A percentile compares a stretch with the other conserved stretches of the same genome.
These are phyloP conservation scores for Candida freyschussii DNA, from an alignment of 1,139 yeast species.

Conservation along the genomic window DNA sequence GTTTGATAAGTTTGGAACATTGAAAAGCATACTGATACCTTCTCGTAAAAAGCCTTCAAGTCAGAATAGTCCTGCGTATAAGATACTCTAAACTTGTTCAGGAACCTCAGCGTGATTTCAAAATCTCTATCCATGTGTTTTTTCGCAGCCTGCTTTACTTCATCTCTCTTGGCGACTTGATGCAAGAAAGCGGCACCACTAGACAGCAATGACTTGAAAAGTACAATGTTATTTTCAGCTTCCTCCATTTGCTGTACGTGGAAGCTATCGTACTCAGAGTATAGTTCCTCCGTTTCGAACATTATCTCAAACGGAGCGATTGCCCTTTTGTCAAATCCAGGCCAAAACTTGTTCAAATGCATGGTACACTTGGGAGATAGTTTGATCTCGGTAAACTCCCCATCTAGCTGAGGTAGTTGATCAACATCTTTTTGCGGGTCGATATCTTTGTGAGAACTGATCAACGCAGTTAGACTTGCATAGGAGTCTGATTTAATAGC, in stretches of 20 bases:
- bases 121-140: slow-evolving; percentile 18
- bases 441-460: slow-evolving; percentile 17
- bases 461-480: slow-evolving; percentile 13
- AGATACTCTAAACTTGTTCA: slow-evolving; percentile 21
- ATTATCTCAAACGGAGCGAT: slow-evolving; percentile 14
- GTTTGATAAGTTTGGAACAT: slow-evolving; percentile 24
- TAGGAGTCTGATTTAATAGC: slow-evolving; percentile 17
- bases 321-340: slow-evolving; percentile 7
- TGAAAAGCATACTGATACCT: slow-evolving; percentile 22
- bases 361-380: slow-evolving; percentile 22
- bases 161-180: slow-evolving; percentile 11
- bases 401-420: slow-evolving; percentile 15
- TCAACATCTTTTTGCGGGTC: slow-evolving; percentile 15
- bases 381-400: slow-evolving; percentile 20
- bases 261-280: slow-evolving; percentile 20
- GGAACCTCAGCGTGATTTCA: slow-evolving; percentile 22
- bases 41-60: slow-evolving; percentile 15
- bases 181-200: slow-evolving; percentile 19
- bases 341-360: slow-evolving; percentile 21
- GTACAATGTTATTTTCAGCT: slow-evolving; percentile 21
- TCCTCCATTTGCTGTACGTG: slow-evolving; percentile 18
- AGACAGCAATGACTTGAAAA: slow-evolving; percentile 22
- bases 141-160: slow-evolving; percentile 13
- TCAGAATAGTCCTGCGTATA: slow-evolving; percentile 10
- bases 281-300: slow-evolving; percentile 19